Conservation (phyloP, 352 stramenopile genomes). For the Plasmopara muralis region DNA sequence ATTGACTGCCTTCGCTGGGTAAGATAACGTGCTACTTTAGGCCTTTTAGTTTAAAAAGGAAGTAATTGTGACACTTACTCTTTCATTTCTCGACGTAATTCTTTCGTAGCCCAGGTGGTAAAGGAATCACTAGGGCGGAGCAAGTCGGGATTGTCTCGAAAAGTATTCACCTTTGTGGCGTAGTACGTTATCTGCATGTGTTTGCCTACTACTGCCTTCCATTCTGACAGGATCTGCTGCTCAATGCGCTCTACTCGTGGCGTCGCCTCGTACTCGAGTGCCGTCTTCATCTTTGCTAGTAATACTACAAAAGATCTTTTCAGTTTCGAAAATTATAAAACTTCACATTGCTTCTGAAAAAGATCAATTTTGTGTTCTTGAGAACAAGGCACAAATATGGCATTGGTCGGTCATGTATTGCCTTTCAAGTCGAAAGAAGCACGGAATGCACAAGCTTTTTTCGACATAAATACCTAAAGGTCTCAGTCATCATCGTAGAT, state of each 20-base stretch:
- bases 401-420: too few species aligned
- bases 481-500: too few species aligned
- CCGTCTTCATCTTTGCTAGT: slow-evolving; percentile 7
- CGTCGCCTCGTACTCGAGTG: slow-evolving; percentile 33
- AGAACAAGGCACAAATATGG: too few species aligned
- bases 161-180: slow-evolving; percentile 54
- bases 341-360: too few species aligned
- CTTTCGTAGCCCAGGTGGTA: slow-evolving; percentile 29
- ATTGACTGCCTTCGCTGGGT: slow-evolving; percentile 15
- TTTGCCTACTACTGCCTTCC: slow-evolving; percentile 37
- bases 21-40: neutral
- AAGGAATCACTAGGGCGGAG: slow-evolving; percentile 37
- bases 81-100: slow-evolving; percentile 36
- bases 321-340: neutral
- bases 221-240: slow-evolving; percentile 42
- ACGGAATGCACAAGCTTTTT: too few species aligned
- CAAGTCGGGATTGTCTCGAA: slow-evolving; percentile 47
- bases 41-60: neutral
- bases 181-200: slow-evolving; percentile 62
- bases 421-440: too few species aligned
- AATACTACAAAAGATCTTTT: slow-evolving; percentile 3
- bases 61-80: slow-evolving; percentile 14
- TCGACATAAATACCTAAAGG: too few species aligned
- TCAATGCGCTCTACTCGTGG: slow-evolving; percentile 43
- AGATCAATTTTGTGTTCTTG: too few species aligned